Percentiles rank a stretch among this genome's conserved stretches.
phyloP scores from a whole-genome alignment of 1,139 yeast species.

The Debaryomyces udenii region DNA sequence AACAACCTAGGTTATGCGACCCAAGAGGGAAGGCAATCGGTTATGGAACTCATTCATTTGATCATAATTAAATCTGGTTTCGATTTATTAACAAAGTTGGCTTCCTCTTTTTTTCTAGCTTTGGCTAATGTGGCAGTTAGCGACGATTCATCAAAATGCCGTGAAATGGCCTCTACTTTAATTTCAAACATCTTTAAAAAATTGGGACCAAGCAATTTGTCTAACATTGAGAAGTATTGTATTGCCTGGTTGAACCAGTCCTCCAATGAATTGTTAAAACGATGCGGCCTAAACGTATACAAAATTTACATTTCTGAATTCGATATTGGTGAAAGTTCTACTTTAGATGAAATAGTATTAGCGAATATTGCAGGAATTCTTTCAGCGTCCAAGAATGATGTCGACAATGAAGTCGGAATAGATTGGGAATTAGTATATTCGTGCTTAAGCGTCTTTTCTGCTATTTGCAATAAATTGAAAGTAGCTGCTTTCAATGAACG shows the following conservation, averaged over 20 bases:
- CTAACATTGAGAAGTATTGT: conserved; percentile 59
- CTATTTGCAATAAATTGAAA: conserved; percentile 35
- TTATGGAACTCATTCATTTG: conserved; percentile 80
- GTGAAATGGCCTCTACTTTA: conserved; percentile 79
- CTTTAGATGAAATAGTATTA: conserved; percentile 44
- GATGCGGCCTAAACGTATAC: conserved; percentile 80
- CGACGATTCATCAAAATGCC: conserved; percentile 79
- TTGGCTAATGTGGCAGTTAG: conserved; percentile 75
- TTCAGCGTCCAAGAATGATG: conserved; percentile 30
- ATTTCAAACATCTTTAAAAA: conserved; percentile 59
- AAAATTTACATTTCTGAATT: conserved; percentile 60
- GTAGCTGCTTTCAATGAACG: conserved; percentile 31
- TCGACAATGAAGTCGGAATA: conserved; percentile 36
- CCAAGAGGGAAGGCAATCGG: conserved; percentile 85
- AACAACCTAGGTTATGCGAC: conserved; percentile 85
- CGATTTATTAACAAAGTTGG: conserved; percentile 61
- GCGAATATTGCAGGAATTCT: conserved; percentile 42
- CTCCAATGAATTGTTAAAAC: conserved; percentile 55
- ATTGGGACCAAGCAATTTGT: conserved; percentile 42
- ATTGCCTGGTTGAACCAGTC: conserved; percentile 69
- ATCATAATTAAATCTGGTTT: conserved; percentile 68
- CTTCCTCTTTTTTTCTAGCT: conserved; percentile 80
- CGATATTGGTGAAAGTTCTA: conserved; percentile 43
- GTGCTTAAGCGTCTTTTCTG: conserved; percentile 57
- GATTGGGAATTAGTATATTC: conserved; percentile 82